phyloP scores from a whole-genome alignment of 2,329 filamentous ascomycete genomes.

The Xylaria sp. region DNA sequence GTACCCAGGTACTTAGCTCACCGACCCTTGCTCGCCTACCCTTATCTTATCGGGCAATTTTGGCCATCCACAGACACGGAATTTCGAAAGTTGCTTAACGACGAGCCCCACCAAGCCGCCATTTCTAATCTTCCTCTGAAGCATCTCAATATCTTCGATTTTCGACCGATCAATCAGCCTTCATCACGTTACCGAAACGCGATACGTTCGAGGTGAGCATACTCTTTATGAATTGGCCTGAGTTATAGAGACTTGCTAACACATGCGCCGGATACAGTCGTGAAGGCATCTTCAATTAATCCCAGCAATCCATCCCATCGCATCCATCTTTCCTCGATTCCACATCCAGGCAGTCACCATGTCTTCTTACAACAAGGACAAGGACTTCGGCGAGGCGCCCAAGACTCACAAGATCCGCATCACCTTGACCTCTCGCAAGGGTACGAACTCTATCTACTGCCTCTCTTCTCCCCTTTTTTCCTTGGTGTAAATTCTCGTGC shows the following conservation, averaged over 20 bases:
- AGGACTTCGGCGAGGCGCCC: constrained; percentile 88
- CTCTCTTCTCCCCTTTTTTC: neutral
- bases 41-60: constrained; percentile 41
- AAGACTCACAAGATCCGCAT: constrained; percentile 68
- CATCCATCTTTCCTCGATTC: constrained; percentile 32
- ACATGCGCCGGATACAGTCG: constrained; percentile 75
- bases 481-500: neutral
- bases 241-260: constrained; percentile 11
- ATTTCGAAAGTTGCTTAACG: constrained; percentile 27
- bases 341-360: constrained; percentile 66
- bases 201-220: constrained; percentile 41
- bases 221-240: neutral
- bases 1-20: no score
- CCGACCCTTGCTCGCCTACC: constrained; percentile 15
- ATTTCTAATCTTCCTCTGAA: constrained; percentile 34
- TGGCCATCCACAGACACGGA: constrained; percentile 32
- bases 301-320: constrained; percentile 15
- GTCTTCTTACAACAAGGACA: constrained; percentile 99
- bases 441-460: constrained; percentile 45
- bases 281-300: constrained; percentile 65
- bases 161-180: constrained; percentile 35
- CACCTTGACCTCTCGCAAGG: constrained; percentile 77
- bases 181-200: constrained; percentile 80
- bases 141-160: constrained; percentile 21
- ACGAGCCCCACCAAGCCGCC: constrained; percentile 27